Evolutionary conservation across 1,139 yeast genomes (phyloP).

Genomic region (Pichia sp.): DNA sequence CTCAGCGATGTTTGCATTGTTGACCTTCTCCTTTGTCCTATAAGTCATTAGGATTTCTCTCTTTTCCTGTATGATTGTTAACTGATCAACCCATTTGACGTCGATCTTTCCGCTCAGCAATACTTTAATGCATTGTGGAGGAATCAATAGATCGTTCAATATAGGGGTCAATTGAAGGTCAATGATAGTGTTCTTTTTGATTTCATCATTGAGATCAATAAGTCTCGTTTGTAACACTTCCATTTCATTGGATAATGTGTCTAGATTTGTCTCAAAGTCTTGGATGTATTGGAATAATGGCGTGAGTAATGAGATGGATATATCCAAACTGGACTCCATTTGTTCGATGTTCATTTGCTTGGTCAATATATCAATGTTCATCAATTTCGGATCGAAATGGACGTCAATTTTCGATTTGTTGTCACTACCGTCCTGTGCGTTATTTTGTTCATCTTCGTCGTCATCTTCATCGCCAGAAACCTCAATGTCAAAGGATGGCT

Average conservation of each 20-base stretch:
- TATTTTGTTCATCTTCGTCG: not conserved
- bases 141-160: constrained; percentile 68
- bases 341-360: constrained; percentile 3
- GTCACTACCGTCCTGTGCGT: not conserved
- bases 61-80: constrained; percentile 57
- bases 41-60: constrained; percentile 45
- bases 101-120: constrained; percentile 48
- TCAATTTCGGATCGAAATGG: not conserved
- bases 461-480: constrained; percentile 10
- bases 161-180: constrained; percentile 66
- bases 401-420: not conserved
- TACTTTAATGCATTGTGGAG: constrained; percentile 61
- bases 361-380: constrained; percentile 6
- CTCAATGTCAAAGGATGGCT: constrained; percentile 16
- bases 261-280: constrained; percentile 57
- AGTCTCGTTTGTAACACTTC: constrained; percentile 58
- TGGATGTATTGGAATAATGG: constrained; percentile 41
- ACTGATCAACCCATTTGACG: constrained; percentile 57
- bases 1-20: constrained; percentile 36
- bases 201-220: constrained; percentile 53
- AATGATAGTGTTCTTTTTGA: constrained; percentile 52
- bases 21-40: constrained; percentile 18
- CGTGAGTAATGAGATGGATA: constrained; percentile 29
- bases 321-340: constrained; percentile 5
- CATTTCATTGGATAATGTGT: constrained; percentile 57